Conservation (phyloP, 805 yeast species). For the Ogataea naganishii region DNA sequence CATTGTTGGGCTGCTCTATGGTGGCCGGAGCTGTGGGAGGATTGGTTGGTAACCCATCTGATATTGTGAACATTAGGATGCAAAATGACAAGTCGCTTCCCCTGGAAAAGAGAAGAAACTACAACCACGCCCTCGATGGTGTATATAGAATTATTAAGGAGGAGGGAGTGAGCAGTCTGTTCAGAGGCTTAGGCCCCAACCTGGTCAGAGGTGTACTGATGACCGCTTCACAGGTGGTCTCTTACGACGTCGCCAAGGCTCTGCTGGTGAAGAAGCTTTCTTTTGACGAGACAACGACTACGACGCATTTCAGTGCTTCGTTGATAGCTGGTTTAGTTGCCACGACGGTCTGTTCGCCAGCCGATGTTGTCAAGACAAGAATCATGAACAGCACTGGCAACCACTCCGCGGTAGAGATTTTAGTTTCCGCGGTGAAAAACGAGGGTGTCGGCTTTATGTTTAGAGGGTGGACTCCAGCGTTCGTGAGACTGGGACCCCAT, state of each 20-base stretch:
- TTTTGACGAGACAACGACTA: constrained; percentile 49
- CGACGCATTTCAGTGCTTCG: constrained; percentile 75
- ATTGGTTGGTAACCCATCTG: constrained; percentile 80
- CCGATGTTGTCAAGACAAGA: constrained; percentile 83
- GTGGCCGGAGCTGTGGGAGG: constrained; percentile 82
- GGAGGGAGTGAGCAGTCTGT: constrained; percentile 53
- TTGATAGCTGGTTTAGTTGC: constrained; percentile 81
- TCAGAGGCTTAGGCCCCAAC: constrained; percentile 73
- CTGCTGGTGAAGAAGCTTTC: constrained; percentile 40
- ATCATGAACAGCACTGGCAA: constrained; percentile 64
- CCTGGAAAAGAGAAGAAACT: constrained; percentile 55
- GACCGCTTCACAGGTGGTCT: constrained; percentile 89
- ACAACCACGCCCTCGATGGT: constrained; percentile 74
- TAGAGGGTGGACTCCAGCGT: constrained; percentile 88
- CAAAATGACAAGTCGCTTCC: constrained; percentile 78
- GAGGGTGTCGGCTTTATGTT: constrained; percentile 81
- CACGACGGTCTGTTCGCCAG: constrained; percentile 88
- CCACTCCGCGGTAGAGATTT: constrained; percentile 40
- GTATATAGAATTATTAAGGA: constrained; percentile 45
- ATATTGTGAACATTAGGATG: constrained; percentile 83
- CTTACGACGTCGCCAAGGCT: constrained; percentile 69
- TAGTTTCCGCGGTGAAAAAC: constrained; percentile 43
- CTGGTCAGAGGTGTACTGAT: constrained; percentile 72
- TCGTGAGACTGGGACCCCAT: constrained; percentile 78
- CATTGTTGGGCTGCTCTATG: constrained; percentile 72